Base-by-base conservation (phyloP, 176 grass and related monocot species). In the Carex kokanica region DNA sequence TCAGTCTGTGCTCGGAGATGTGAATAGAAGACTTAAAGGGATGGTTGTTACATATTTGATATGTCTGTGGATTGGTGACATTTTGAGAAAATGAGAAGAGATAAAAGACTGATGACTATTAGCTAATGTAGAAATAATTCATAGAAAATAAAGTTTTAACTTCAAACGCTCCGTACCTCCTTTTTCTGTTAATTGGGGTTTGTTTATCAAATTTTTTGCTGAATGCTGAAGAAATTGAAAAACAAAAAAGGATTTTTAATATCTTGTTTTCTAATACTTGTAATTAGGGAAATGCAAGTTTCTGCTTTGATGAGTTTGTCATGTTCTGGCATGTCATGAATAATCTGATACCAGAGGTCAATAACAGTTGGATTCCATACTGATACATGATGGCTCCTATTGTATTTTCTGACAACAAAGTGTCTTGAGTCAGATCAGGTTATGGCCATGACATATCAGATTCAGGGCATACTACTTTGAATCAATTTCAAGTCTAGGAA, bases 401-500 rank as follows among this genome's bases (percentile, higher is more conserved):
- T 75, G 45, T 54, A 27, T 75, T 23, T 73, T 0, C 69, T 24
- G 41, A 24, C 69, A 73, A 9, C 69, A 51, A 66, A 34, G 34
- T 69, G 32, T 43, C 66, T 4, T 8, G 3, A 4, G 18, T 70
- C 66, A 70, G 32, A 8, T n/a, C 17, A 43, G 21, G 21, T 62
- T 62, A 62, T 43, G 66, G 36, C 36, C 66, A 70, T 70, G 66
- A 43, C 66, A 43, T 69, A 36, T 69, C 34, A 70, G 21, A 62
- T 62, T 62, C 63, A 6, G 12, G 18, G 8, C 4, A 20, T 73
- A 12, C 1, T 73, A 41, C 9, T 51, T 51, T 49, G 66, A n/a
- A 11, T 70, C 8, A 40, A 43, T 70, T 20, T 70, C 17, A 41
- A n/a, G 15, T 32, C 34, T 20, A 8, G 36, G 66, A 43, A 43